These are phyloP conservation scores for Phylloporus scabripes DNA, from an alignment of 768 basidiomycete species.

Conservation along the genomic window DNA sequence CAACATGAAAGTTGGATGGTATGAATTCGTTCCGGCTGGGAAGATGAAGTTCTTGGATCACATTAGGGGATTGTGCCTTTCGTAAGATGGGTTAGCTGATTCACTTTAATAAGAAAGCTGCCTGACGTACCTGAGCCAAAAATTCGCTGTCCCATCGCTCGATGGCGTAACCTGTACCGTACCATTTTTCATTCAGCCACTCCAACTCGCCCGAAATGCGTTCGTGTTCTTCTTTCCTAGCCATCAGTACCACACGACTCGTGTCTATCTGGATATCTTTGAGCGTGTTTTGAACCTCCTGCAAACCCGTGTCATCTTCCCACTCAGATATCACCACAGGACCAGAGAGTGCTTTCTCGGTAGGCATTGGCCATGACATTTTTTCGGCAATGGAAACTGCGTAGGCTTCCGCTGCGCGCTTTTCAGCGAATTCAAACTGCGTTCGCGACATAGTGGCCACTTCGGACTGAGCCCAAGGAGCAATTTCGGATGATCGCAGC, in stretches of 20 bases:
- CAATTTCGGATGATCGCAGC: slow-evolving; percentile 54
- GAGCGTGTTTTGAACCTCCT: slow-evolving; percentile 57
- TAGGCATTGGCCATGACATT: slow-evolving; percentile 79
- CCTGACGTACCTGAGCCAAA: slow-evolving; percentile 41
- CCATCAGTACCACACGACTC: slow-evolving; percentile 72
- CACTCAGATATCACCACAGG: slow-evolving; percentile 71
- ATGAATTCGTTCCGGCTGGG: slow-evolving; percentile 90
- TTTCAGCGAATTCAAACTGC: slow-evolving; percentile 84
- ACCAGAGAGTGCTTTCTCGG: slow-evolving; percentile 66
- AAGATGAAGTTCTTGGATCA: slow-evolving; percentile 63
- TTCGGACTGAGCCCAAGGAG: slow-evolving; percentile 72
- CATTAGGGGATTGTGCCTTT: slow-evolving; percentile 61
- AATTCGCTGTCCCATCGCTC: slow-evolving; percentile 63
- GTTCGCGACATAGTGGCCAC: slow-evolving; percentile 62
- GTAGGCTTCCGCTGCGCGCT: slow-evolving; percentile 73
- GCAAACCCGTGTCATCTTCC: slow-evolving; percentile 46
- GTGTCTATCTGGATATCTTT: slow-evolving; percentile 52
- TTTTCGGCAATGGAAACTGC: slow-evolving; percentile 68
- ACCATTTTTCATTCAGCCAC: slow-evolving; percentile 86
- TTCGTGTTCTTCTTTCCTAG: slow-evolving; percentile 57
- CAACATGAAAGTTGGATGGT: slow-evolving; percentile 78
- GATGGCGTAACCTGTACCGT: slow-evolving; percentile 84
- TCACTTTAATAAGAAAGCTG: neutral
- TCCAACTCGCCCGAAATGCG: slow-evolving; percentile 44
- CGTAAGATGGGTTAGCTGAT: slow-evolving; percentile 1